phyloP scores from a whole-genome alignment of 441 rosid genomes.

The Adansonia grandidieri region DNA sequence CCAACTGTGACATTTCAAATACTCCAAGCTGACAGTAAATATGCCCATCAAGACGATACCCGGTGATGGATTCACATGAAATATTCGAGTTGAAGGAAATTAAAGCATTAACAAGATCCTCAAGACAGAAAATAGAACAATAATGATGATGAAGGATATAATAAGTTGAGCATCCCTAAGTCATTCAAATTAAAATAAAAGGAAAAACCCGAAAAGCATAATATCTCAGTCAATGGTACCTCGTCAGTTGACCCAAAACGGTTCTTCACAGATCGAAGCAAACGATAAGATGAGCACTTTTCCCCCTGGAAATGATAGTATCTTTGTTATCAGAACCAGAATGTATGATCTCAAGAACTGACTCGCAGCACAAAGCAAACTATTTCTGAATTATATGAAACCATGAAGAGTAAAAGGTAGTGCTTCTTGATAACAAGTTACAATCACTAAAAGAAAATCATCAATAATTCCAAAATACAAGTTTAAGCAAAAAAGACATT shows the following conservation, averaged over 20 bases:
- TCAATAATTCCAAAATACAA: neutral
- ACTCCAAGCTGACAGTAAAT: conserved; percentile 76
- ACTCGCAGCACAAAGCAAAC: conserved; percentile 14
- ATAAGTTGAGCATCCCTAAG: conserved; percentile 13
- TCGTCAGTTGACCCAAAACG: conserved; percentile 93
- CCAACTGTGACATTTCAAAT: conserved; percentile 80
- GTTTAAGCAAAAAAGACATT: neutral
- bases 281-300: conserved; percentile 76
- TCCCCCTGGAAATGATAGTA: conserved; percentile 61
- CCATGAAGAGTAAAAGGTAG: neutral
- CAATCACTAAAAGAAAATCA: neutral
- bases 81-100: neutral
- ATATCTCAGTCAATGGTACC: conserved; percentile 45
- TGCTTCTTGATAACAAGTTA: neutral
- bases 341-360: neutral
- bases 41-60: neutral
- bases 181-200: neutral
- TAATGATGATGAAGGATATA: neutral
- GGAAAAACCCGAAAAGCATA: conserved; percentile 47
- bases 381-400: neutral
- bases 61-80: conserved; percentile 6
- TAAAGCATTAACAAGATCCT: conserved; percentile 19
- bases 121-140: conserved; percentile 25
- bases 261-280: conserved; percentile 92
- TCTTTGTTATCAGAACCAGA: neutral